Conservation (phyloP, 176 grass and related monocot genomes). For the Carex myosuroides region DNA sequence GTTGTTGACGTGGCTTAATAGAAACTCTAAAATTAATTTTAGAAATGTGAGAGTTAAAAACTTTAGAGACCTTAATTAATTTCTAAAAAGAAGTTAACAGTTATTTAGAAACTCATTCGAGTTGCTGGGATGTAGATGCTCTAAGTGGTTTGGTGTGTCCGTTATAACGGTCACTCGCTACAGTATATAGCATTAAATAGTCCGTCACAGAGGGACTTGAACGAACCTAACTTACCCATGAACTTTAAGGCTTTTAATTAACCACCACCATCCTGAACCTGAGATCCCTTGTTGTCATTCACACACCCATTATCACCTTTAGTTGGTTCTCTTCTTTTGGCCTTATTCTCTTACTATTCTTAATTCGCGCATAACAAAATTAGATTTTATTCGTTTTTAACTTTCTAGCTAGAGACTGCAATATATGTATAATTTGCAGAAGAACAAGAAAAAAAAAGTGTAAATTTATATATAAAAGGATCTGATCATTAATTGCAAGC, state of each 20-base stretch:
- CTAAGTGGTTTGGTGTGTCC: no score
- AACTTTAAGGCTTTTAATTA: conserved; percentile 2
- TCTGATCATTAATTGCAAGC: background rate
- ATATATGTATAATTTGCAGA: background rate
- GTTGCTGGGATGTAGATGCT: no score
- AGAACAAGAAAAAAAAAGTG: background rate
- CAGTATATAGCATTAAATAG: background rate
- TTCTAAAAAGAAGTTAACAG: no score
- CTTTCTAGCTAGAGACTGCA: conserved; percentile 9
- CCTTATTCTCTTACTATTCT: conserved; percentile 5
- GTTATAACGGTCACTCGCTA: background rate
- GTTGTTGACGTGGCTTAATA: no score
- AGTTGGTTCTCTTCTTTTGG: conserved; percentile 12
- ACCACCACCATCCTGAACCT: conserved; percentile 5
- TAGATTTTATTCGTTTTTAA: conserved; percentile 4
- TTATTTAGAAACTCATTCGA: no score
- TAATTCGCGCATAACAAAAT: background rate
- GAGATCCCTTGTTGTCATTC: conserved; percentile 14
- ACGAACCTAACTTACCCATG: background rate
- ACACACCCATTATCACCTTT: conserved; percentile 29
- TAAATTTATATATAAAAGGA: background rate
- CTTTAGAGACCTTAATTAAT: no score
- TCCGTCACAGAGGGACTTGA: background rate
- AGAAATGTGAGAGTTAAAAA: no score
- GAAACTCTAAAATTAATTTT: no score